Conservation (phyloP, 345 rosid genomes). For the Corymbia maculata region DNA sequence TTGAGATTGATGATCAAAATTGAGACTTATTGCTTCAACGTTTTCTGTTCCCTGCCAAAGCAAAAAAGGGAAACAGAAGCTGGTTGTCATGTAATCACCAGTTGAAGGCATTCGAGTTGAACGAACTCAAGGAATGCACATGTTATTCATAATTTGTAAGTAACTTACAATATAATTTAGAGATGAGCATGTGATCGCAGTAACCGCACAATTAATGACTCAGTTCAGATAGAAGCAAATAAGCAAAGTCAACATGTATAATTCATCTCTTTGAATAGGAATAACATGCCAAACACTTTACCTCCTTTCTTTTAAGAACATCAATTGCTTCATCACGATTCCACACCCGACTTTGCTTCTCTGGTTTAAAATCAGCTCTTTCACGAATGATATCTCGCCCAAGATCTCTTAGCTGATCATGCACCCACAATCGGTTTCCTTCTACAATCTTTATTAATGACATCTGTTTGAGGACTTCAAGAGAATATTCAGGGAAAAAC, state of each 20-base stretch:
- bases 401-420: not conserved
- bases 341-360: not conserved
- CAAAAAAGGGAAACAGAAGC: no score
- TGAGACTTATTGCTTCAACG: not conserved
- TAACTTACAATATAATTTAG: no score
- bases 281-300: not conserved
- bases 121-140: not conserved
- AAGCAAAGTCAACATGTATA: not conserved
- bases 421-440: not conserved
- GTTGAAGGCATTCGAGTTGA: not conserved
- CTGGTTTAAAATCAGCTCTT: accelerated
- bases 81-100: not conserved
- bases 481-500: not conserved
- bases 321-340: not conserved
- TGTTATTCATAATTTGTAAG: no score
- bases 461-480: not conserved
- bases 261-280: not conserved
- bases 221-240: not conserved
- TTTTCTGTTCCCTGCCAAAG: not conserved
- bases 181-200: not conserved
- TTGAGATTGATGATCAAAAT: not conserved
- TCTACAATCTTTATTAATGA: not conserved
- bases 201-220: not conserved
- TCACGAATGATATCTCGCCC: not conserved
- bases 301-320: not conserved